These are phyloP conservation scores for Arthromyces matolae DNA, from an alignment of 768 basidiomycete species.

Conservation along the genomic window DNA sequence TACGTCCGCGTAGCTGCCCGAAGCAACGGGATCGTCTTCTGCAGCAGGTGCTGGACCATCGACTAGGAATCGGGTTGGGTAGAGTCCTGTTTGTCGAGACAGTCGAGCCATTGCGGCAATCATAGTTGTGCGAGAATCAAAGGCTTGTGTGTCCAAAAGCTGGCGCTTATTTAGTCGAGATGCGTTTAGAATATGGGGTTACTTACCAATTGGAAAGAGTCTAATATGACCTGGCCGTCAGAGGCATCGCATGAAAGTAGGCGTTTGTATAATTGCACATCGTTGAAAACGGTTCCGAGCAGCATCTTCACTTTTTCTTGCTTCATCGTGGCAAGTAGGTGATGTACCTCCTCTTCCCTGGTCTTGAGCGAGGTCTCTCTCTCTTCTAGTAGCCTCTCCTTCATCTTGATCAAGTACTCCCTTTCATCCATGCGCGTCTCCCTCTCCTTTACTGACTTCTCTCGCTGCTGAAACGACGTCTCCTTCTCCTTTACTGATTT, in stretches of 20 bases:
- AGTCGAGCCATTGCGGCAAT: constrained; percentile 10
- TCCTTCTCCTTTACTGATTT: too few relatives aligned
- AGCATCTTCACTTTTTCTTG: neutral
- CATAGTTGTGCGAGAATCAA: neutral
- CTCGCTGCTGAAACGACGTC: too few relatives aligned
- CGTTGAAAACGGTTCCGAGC: neutral
- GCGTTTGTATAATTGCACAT: neutral
- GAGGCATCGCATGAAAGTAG: neutral
- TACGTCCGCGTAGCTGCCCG: constrained; percentile 1
- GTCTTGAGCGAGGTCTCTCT: too few relatives aligned
- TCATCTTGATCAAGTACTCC: too few relatives aligned
- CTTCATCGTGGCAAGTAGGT: neutral
- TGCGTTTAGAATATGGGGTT: neutral
- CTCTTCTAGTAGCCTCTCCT: too few relatives aligned
- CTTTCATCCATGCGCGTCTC: too few relatives aligned
- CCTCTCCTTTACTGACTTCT: too few relatives aligned
- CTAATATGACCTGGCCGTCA: constrained; percentile 1
- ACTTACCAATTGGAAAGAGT: constrained; percentile 5
- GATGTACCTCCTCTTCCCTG: neutral
- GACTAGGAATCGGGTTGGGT: constrained; percentile 1
- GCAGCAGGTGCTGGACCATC: neutral
- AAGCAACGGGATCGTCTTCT: neutral
- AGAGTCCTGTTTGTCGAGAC: neutral
- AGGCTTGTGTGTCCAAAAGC: constrained; percentile 2
- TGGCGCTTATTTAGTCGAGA: neutral